These are phyloP conservation scores for Tetradesmus obliquus DNA, from an alignment of 139 green algal species.

Conservation along the genomic window DNA sequence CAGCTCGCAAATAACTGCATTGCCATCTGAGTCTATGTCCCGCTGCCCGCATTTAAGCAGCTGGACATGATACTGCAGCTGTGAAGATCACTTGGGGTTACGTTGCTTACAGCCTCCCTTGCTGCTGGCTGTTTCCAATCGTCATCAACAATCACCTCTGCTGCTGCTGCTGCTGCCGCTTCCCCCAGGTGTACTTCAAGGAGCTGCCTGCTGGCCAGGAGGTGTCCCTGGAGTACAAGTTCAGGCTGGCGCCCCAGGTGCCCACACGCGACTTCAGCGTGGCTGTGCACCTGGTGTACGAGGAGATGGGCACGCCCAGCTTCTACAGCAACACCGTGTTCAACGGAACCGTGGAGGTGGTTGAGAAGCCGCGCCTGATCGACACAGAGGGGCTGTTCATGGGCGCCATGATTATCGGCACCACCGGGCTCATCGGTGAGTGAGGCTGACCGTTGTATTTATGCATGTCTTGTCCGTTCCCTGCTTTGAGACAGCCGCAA, in stretches of 20 bases:
- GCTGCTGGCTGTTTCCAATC: background rate
- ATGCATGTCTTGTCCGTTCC: background rate
- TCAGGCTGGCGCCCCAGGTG: slow-evolving; percentile 61
- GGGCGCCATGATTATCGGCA: slow-evolving; percentile 55
- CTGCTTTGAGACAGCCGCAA: background rate
- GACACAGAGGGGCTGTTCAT: slow-evolving; percentile 78
- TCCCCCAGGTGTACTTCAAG: slow-evolving; percentile 61
- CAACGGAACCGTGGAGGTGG: slow-evolving; percentile 79
- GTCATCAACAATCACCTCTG: background rate
- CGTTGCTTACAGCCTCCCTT: too few species aligned
- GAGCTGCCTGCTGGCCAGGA: slow-evolving; percentile 63
- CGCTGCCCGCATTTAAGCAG: too few species aligned
- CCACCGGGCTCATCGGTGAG: slow-evolving; percentile 63
- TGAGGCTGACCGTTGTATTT: background rate
- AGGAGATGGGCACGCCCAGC: slow-evolving; percentile 27
- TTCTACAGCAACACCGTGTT: slow-evolving; percentile 74
- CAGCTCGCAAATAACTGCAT: too few species aligned
- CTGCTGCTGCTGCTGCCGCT: background rate
- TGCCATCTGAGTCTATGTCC: too few species aligned
- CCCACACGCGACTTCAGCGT: slow-evolving; percentile 55
- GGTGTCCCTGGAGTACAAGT: slow-evolving; percentile 75
- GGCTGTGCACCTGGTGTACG: slow-evolving; percentile 47
- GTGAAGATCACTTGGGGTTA: too few species aligned
- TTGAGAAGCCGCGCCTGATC: slow-evolving; percentile 67
- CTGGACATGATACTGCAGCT: too few species aligned